Conservation (phyloP, 345 rosid genomes). For the Salix caprea region DNA sequence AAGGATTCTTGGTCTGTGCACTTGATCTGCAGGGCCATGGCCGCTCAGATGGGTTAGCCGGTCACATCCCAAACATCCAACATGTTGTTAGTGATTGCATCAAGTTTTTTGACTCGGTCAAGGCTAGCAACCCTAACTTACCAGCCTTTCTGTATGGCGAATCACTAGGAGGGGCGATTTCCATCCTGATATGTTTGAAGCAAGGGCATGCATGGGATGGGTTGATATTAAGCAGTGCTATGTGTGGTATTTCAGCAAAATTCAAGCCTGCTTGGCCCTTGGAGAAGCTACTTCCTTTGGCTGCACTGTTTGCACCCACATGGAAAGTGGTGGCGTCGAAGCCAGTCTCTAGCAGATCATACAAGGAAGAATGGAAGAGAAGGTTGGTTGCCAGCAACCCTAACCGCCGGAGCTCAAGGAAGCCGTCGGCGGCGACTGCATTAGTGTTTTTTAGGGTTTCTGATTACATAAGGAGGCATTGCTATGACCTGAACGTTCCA, state of each 20-base stretch:
- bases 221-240: slow-evolving; percentile 27
- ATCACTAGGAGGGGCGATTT: slow-evolving; percentile 36
- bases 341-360: slow-evolving; percentile 18
- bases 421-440: slow-evolving; percentile 25
- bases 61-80: slow-evolving; percentile 26
- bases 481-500: slow-evolving; percentile 21
- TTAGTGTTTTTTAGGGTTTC: slow-evolving; percentile 28
- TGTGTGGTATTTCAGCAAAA: slow-evolving; percentile 33
- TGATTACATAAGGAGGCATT: slow-evolving; percentile 17
- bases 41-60: slow-evolving; percentile 21
- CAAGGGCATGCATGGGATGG: slow-evolving; percentile 27
- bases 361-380: slow-evolving; percentile 33
- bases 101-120: slow-evolving; percentile 13
- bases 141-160: slow-evolving; percentile 35
- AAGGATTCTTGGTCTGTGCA: slow-evolving; percentile 27
- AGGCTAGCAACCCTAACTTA: slow-evolving; percentile 14
- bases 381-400: slow-evolving; percentile 18
- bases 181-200: slow-evolving; percentile 14
- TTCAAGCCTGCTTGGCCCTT: slow-evolving; percentile 28
- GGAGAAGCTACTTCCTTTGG: slow-evolving; percentile 28
- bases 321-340: slow-evolving; percentile 26
- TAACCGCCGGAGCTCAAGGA: slow-evolving; percentile 11
- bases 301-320: slow-evolving; percentile 15
- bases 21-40: slow-evolving; percentile 37
- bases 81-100: slow-evolving; percentile 20